These are phyloP conservation scores for Diplodia corticola DNA, from an alignment of 2,329 filamentous ascomycete genomes.

Conservation along the genomic window DNA sequence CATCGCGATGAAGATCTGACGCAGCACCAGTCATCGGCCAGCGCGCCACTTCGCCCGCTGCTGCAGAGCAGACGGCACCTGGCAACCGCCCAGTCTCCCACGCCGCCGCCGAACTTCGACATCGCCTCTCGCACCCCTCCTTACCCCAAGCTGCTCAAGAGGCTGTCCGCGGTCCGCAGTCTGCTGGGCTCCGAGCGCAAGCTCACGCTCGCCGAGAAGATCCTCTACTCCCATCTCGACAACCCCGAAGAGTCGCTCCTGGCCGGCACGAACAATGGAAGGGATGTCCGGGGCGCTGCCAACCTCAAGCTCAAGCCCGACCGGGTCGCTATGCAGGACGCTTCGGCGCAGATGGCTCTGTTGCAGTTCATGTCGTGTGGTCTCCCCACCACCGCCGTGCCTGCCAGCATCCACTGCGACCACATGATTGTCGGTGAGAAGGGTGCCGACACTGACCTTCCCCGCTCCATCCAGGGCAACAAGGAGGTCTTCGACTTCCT, in stretches of 20 bases:
- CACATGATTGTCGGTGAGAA: constrained; percentile 96
- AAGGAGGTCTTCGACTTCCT: constrained; percentile 98
- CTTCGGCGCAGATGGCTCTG: constrained; percentile 96
- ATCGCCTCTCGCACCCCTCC: constrained; percentile 66
- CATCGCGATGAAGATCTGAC: constrained; percentile 26
- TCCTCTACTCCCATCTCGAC: constrained; percentile 93
- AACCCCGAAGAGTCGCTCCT: constrained; percentile 86
- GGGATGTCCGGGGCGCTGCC: constrained; percentile 78
- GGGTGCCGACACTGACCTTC: constrained; percentile 82
- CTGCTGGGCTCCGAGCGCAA: constrained; percentile 64
- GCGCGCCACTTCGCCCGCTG: constrained; percentile 19
- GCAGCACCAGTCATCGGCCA: constrained; percentile 29
- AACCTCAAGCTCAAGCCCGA: constrained; percentile 98
- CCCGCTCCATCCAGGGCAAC: constrained; percentile 83
- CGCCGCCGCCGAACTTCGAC: constrained; percentile 35
- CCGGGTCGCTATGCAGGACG: constrained; percentile 98
- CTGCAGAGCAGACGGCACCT: constrained; percentile 32
- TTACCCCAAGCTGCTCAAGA: constrained; percentile 78
- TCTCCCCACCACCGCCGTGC: constrained; percentile 83
- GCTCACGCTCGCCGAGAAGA: constrained; percentile 94
- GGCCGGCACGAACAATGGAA: constrained; percentile 78
- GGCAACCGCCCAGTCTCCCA: constrained; percentile 35
- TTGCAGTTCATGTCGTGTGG: constrained; percentile 99
- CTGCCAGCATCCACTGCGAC: constrained; percentile 97
- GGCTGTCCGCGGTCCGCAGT: constrained; percentile 71